Evolutionary conservation across 176 grass and related monocot genomes (phyloP), one percentile per base, ranked within the genome.

Genomic region (Neostapfia colusana): DNA sequence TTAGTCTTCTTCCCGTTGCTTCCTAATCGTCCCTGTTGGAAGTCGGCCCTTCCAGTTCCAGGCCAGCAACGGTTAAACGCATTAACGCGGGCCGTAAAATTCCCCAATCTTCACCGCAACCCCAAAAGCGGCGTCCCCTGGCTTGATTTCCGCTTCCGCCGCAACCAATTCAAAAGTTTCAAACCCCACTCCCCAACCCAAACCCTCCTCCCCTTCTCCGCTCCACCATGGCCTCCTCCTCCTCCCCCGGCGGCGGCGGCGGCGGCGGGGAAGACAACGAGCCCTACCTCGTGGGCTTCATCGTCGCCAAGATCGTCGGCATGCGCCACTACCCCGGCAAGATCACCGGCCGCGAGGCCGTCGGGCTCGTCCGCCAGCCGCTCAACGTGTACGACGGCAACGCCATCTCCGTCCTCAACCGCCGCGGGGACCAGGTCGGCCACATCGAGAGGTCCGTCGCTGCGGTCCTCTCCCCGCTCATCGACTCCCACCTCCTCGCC

Each of bases 361-460:
- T 93, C 55, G 77, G 70, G 63, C 86, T 98, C 37, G 65, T 81
- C 65, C 95, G 91, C 18, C 69, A 98, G 58, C 95, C 95, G 34
- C 89, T 86, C 69, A 94, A 93, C 79, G 17, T 0, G 0, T 26
- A 77, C 79, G 91, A 98, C 68, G 12, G 14, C 72, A 98, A 98
- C 82, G 91, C 91, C 65, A 92, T 98, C 71, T 57, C 67, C 31
- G 91, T 94, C 67, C 13, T 77, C 76, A 94, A 88, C 75, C 13
- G 20, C 76, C 89, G 86, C 23, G 54, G 36, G 53, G 28, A 3
- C 2, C 60, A 88, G 80, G 73, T 86, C 0, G 95, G 95, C 26
- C 69, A 92, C 89, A 63, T 98, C 69, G 87, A 86, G 43, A 43
- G 46, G 37, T 0, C 17, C 38, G 10, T 55, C 40, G 89, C 85